These are phyloP conservation scores for Scedosporium minutisporum DNA, from an alignment of 2,329 filamentous ascomycete genomes.

Conservation along the genomic window DNA sequence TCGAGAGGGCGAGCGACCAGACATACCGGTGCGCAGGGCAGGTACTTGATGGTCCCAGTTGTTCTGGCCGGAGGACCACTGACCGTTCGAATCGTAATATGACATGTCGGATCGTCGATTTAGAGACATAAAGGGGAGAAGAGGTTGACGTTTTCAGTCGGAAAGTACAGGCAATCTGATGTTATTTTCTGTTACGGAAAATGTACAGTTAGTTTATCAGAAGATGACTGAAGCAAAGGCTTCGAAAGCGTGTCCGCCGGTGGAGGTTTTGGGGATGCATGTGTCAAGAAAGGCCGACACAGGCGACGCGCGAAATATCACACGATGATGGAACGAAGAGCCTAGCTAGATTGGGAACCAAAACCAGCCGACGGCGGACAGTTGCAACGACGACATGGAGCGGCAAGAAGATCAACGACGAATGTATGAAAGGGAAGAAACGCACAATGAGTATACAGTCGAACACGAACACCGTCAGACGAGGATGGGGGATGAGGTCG, in stretches of 20 bases:
- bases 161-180: neutral
- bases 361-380: neutral
- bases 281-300: no score
- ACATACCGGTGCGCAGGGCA: constrained; percentile 25
- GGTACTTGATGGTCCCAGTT: constrained; percentile 38
- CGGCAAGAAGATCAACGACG: neutral
- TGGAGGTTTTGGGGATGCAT: neutral
- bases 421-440: neutral
- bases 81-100: constrained; percentile 33
- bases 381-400: neutral
- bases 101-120: constrained; percentile 23
- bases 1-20: neutral
- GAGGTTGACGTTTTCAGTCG: neutral
- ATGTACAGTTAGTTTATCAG: no score
- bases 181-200: no score
- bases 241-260: neutral
- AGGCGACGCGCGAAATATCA: neutral
- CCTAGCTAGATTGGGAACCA: neutral
- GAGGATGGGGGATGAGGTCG: neutral
- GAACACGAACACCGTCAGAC: neutral
- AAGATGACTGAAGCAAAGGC: no score
- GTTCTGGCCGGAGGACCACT: constrained; percentile 26
- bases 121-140: neutral
- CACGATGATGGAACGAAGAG: no score
- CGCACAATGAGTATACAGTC: neutral